Evolutionary conservation across 352 stramenopile species (phyloP).

Genomic region (Globisporangium parvum): DNA sequence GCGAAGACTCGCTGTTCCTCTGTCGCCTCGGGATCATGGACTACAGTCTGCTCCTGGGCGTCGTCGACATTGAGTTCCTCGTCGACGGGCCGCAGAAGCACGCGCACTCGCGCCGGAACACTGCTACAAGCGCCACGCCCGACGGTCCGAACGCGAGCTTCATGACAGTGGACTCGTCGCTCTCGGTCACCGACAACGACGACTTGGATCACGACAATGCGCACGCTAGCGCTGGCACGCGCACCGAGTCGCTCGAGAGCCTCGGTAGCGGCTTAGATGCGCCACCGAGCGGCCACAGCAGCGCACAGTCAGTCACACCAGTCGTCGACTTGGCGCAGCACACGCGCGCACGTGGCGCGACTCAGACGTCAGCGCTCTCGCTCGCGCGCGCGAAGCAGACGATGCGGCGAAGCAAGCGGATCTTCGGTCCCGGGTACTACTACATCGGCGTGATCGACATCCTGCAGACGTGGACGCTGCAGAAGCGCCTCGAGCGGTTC

Average conservation of each 20-base stretch:
- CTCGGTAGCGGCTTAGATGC: neutral
- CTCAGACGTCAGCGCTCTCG: no score
- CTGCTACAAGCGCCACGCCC: slow-evolving; percentile 21
- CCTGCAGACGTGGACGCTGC: slow-evolving; percentile 81
- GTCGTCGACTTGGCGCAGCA: neutral
- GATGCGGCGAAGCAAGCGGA: slow-evolving; percentile 67
- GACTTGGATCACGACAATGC: neutral
- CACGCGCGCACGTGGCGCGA: neutral
- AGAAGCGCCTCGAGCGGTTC: slow-evolving; percentile 80
- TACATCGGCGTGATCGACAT: slow-evolving; percentile 91
- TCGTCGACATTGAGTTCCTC: slow-evolving; percentile 79
- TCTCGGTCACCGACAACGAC: slow-evolving; percentile 14
- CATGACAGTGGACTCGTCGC: slow-evolving; percentile 19
- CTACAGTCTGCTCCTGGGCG: slow-evolving; percentile 85
- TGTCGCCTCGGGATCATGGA: slow-evolving; percentile 85
- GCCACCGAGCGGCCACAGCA: neutral
- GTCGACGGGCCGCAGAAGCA: slow-evolving; percentile 40
- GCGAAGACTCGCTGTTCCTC: slow-evolving; percentile 73
- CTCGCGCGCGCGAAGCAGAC: slow-evolving; percentile 24
- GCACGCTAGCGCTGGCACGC: neutral
- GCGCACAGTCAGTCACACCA: neutral
- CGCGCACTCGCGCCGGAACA: slow-evolving; percentile 18
- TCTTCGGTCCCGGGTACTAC: slow-evolving; percentile 84
- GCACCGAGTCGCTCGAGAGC: neutral
- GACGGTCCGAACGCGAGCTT: slow-evolving; percentile 33